A percentile compares a stretch with the other conserved stretches of the same genome.
Conservation (phyloP, 495 filamentous ascomycete species). For the Penicillium diatomitis region DNA sequence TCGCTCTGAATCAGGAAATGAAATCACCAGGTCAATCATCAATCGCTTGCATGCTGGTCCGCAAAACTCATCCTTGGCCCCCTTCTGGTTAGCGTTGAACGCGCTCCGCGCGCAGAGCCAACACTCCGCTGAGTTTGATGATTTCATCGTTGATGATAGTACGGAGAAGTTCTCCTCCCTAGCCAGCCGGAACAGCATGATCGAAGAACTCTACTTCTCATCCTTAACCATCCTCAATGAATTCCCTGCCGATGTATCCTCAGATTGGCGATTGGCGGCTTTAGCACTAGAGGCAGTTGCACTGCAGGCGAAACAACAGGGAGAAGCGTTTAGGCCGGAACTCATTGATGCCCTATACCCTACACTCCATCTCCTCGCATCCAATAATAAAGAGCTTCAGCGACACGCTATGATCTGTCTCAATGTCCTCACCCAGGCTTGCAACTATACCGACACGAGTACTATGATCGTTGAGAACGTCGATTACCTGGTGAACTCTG, state of each 20-base stretch:
- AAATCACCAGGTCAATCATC: slow-evolving; percentile 48
- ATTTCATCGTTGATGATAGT: slow-evolving; percentile 48
- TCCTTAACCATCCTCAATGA: slow-evolving; percentile 56
- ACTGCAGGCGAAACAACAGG: slow-evolving; percentile 57
- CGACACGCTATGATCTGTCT: slow-evolving; percentile 77
- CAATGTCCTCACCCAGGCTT: slow-evolving; percentile 65
- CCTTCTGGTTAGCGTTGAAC: slow-evolving; percentile 75
- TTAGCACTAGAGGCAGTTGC: slow-evolving; percentile 68
- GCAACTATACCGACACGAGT: slow-evolving; percentile 64
- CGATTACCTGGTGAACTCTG: slow-evolving; percentile 92
- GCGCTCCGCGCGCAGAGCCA: slow-evolving; percentile 49
- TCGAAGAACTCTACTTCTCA: slow-evolving; percentile 73
- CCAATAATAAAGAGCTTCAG: slow-evolving; percentile 55
- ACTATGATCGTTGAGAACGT: slow-evolving; percentile 84
- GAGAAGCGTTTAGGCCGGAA: slow-evolving; percentile 66
- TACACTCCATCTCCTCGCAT: slow-evolving; percentile 76
- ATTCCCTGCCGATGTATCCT: slow-evolving; percentile 38
- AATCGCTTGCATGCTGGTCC: slow-evolving; percentile 46
- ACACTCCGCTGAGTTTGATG: slow-evolving; percentile 46
- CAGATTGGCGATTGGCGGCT: slow-evolving; percentile 61
- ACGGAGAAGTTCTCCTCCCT: slow-evolving; percentile 22
- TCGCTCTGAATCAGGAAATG: slow-evolving; percentile 28
- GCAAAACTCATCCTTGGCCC: slow-evolving; percentile 51
- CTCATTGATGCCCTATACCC: slow-evolving; percentile 90
- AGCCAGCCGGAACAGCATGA: slow-evolving; percentile 43